Conservation (phyloP, 1,284 basidiomycete species). For the Apiotrichum laibachii region DNA sequence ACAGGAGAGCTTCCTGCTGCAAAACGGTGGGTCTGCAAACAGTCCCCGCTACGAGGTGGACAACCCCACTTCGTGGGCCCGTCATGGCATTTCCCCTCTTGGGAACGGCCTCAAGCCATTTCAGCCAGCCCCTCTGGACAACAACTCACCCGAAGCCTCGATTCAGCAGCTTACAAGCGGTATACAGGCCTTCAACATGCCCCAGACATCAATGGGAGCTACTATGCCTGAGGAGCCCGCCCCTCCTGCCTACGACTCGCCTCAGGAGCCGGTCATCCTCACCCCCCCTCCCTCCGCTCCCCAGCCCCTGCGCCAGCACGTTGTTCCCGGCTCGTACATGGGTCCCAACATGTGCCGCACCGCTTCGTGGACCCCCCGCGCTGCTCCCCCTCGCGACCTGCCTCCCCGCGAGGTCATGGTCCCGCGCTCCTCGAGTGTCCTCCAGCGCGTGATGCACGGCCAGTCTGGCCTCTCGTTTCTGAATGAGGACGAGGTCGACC, state of each 20-base stretch:
- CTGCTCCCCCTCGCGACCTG: not conserved
- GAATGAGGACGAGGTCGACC: not conserved
- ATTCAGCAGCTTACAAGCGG: not conserved
- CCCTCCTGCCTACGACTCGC: not conserved
- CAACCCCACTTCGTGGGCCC: not conserved
- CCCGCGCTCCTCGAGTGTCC: not conserved
- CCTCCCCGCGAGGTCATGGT: not conserved
- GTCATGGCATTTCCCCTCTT: not conserved
- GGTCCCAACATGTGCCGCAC: not conserved
- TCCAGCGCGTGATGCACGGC: constrained; percentile 3
- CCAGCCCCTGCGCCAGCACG: not conserved
- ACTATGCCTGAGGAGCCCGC: too few species aligned
- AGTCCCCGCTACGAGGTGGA: not conserved
- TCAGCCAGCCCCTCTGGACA: not conserved
- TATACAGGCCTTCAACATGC: not conserved
- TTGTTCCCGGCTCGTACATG: constrained; percentile 2
- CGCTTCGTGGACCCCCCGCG: not conserved
- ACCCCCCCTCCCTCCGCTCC: not conserved
- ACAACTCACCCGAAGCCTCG: too few species aligned
- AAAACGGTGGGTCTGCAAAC: not conserved
- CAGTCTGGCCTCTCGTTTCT: constrained; percentile 1
- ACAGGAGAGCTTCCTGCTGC: not conserved
- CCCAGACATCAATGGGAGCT: not conserved
- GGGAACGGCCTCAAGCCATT: constrained; percentile 1
- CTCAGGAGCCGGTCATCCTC: not conserved